Conservation (phyloP, 441 rosid species). For the Adansonia madagascariensis region DNA sequence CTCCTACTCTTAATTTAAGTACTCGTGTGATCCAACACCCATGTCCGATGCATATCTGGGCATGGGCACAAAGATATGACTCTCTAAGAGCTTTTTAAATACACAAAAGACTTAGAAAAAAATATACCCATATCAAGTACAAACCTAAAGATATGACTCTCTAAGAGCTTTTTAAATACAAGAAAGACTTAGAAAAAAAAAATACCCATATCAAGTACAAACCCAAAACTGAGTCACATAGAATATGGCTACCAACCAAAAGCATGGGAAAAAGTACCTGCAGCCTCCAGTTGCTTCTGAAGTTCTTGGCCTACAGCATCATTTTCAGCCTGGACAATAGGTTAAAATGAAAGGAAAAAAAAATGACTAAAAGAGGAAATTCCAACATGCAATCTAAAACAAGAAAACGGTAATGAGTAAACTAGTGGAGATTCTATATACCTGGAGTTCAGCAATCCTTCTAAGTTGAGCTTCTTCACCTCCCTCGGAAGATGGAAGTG, state of each 20-base stretch:
- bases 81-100: too few species aligned
- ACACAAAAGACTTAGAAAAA: too few species aligned
- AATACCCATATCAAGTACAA: too few species aligned
- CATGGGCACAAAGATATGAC: too few species aligned
- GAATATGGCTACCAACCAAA: not conserved
- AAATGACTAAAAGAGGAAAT: conserved; percentile 11
- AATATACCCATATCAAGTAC: too few species aligned
- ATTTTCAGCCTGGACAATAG: conserved; percentile 64
- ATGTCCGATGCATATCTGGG: too few species aligned
- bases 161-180: too few species aligned
- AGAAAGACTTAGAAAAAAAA: too few species aligned
- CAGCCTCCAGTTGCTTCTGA: conserved; percentile 89
- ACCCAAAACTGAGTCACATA: too few species aligned
- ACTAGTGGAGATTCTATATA: conserved; percentile 17
- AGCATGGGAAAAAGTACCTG: conserved; percentile 50
- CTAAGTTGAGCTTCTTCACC: conserved; percentile 88
- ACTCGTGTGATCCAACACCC: too few species aligned
- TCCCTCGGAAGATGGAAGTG: conserved; percentile 87
- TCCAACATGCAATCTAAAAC: not conserved
- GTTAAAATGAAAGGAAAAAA: not conserved
- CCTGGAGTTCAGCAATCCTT: conserved; percentile 82
- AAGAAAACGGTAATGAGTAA: not conserved
- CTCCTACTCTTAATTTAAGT: too few species aligned
- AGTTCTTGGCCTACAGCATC: conserved; percentile 85
- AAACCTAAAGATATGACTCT: too few species aligned